Conservation (phyloP, 2,329 filamentous ascomycete genomes). For the Lecanoromycetidae sp. region DNA sequence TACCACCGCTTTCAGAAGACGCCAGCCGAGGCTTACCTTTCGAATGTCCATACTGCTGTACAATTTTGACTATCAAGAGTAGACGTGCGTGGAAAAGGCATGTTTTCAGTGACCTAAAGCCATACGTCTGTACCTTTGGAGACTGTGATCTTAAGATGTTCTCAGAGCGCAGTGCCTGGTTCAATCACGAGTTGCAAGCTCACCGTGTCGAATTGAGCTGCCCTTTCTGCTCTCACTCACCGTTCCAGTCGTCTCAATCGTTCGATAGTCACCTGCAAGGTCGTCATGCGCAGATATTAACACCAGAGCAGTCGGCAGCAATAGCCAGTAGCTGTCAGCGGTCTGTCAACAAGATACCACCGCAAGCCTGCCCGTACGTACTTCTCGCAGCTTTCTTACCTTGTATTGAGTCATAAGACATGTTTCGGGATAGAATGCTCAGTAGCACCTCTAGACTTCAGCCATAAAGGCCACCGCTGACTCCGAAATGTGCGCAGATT, state of each 20-base stretch:
- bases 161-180: constrained; percentile 14
- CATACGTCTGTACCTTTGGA: constrained; percentile 28
- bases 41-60: constrained; percentile 19
- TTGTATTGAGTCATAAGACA: too few relatives aligned
- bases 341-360: constrained; percentile 16
- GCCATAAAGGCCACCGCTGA: too few relatives aligned
- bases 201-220: constrained; percentile 12
- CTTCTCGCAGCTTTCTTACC: too few relatives aligned
- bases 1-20: constrained; percentile 14
- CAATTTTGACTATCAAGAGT: constrained; percentile 14
- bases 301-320: neutral
- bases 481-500: too few relatives aligned
- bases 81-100: constrained; percentile 22
- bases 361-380: constrained; percentile 22
- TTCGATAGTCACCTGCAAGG: neutral
- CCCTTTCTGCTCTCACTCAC: neutral
- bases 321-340: neutral
- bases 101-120: constrained; percentile 26
- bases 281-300: neutral
- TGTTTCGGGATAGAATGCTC: too few relatives aligned
- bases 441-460: too few relatives aligned
- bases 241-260: neutral
- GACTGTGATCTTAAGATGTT: constrained; percentile 21
- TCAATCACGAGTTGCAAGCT: constrained; percentile 14
- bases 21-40: constrained; percentile 10